Base-by-base conservation (phyloP, 2,329 filamentous ascomycete species). In the Paecilomyces sp. region DNA sequence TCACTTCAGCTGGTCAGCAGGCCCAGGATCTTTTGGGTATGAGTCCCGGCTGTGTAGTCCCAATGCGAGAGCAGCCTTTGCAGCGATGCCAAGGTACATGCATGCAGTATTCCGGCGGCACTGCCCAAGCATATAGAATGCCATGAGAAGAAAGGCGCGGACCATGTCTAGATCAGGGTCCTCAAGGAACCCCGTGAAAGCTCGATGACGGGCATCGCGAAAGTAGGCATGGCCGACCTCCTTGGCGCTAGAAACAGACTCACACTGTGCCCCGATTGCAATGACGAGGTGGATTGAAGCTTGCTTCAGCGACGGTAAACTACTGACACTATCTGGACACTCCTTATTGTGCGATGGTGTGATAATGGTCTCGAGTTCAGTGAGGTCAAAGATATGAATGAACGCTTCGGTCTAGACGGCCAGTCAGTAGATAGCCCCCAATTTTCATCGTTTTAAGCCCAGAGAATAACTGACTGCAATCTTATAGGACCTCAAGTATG, bases 71-170 rank as follows among this genome's bases (percentile, higher is more conserved):
- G 85, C 84, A 0, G 84, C 81, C 57, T 83, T 80, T 0, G 81
- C 77, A 1, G 85, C 84, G 8, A 87, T 80, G 0, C 84, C 84
- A 2, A 87, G 68, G 58, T 87, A 87, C 81, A 87, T 85, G 57
- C 85, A 87, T 0, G 84, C 84, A 0, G 84, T 78, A 59, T 86
- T 86, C 8, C 83, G 75, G 33, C 82, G 81, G 57, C 83, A 86
- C 3, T 81, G 81, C 0, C 81, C 83, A 2, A 85, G 75, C 78
- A 85, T 82, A 63, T 84, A 86, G 62, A 85, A 84, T 0, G 83
- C 77, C 79, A 86, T 82, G 15, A 85, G 72, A 0, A 84, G 68
- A 61, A 84, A 86, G 0, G 75, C 72, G 15, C 80, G 74, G 3
- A 83, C 78, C 65, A 84, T 74, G 55, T 82, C 76, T 11, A 84